Evolutionary conservation across 164 flowering plant genomes (phyloP).

Genomic region (Stephania japonica): DNA sequence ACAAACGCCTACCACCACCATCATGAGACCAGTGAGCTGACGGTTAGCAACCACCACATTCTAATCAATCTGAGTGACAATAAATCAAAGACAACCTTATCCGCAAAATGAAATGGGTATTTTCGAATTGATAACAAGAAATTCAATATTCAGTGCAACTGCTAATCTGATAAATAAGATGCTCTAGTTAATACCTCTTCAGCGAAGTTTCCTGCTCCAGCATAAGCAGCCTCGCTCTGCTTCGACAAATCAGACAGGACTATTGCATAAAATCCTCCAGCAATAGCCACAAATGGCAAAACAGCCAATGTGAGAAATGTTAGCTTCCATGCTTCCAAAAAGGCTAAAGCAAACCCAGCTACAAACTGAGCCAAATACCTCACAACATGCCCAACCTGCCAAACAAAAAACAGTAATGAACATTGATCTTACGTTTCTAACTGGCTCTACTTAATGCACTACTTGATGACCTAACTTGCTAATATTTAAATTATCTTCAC

Average conservation of each 20-base stretch:
- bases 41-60: no score
- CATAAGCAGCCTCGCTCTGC: slow-evolving; percentile 64
- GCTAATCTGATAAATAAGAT: no score
- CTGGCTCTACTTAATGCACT: no score
- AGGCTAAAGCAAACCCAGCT: slow-evolving; percentile 57
- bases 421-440: no score
- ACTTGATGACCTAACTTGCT: no score
- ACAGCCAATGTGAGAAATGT: slow-evolving; percentile 67
- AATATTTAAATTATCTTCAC: no score
- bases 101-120: background rate
- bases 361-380: slow-evolving; percentile 58
- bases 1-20: no score
- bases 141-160: no score
- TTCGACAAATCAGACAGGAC: slow-evolving; percentile 56
- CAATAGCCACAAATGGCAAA: slow-evolving; percentile 59
- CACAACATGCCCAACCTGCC: slow-evolving; percentile 63
- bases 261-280: slow-evolving; percentile 56
- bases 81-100: background rate
- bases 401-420: background rate
- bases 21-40: no score
- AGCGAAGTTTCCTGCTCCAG: slow-evolving; percentile 64
- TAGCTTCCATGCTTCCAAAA: slow-evolving; percentile 62
- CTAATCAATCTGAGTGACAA: background rate
- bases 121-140: background rate
- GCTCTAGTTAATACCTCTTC: slow-evolving; percentile 45